Percentiles rank a stretch among this genome's conserved stretches.
These are phyloP conservation scores for Purpureocillium takamizusanense DNA, from an alignment of 2,329 filamentous ascomycete genomes.

Conservation along the genomic window DNA sequence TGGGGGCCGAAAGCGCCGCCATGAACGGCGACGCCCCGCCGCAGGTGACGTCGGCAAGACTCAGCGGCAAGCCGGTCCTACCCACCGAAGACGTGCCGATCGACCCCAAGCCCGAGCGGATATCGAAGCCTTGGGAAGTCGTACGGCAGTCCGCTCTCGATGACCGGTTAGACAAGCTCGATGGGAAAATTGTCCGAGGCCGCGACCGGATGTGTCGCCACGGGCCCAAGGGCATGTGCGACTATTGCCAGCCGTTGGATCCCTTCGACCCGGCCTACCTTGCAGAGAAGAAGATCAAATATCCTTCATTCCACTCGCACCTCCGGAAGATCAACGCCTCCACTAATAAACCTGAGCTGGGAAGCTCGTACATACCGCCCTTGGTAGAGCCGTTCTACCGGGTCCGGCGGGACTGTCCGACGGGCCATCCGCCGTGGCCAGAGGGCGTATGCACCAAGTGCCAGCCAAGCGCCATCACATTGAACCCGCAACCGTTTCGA, in stretches of 20 bases:
- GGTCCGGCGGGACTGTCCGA: constrained; percentile 81
- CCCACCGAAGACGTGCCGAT: constrained; percentile 59
- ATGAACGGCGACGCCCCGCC: constrained; percentile 27
- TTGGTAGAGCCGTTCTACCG: constrained; percentile 88
- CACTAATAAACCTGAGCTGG: constrained; percentile 91
- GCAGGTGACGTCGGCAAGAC: constrained; percentile 47
- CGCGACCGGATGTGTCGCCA: constrained; percentile 91
- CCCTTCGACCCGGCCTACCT: constrained; percentile 87
- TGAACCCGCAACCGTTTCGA: constrained; percentile 87
- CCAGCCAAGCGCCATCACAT: constrained; percentile 90
- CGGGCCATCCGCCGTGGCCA: constrained; percentile 87
- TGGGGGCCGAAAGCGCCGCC: constrained; percentile 27
- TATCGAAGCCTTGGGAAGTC: constrained; percentile 62
- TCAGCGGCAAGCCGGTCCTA: constrained; percentile 70
- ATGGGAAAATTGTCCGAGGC: constrained; percentile 78
- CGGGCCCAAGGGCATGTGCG: constrained; percentile 96
- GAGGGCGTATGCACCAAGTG: constrained; percentile 98
- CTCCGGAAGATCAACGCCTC: constrained; percentile 90
- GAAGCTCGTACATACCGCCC: constrained; percentile 91
- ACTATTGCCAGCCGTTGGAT: constrained; percentile 96
- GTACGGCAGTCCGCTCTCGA: constrained; percentile 84
- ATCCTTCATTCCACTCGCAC: constrained; percentile 91
- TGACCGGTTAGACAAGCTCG: constrained; percentile 72
- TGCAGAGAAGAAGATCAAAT: constrained; percentile 96
- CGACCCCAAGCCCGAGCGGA: constrained; percentile 56